Evolutionary conservation across 1,284 basidiomycete species (phyloP), one percentile per base, ranked within the genome.

Genomic region (Naganishia cerealis): DNA sequence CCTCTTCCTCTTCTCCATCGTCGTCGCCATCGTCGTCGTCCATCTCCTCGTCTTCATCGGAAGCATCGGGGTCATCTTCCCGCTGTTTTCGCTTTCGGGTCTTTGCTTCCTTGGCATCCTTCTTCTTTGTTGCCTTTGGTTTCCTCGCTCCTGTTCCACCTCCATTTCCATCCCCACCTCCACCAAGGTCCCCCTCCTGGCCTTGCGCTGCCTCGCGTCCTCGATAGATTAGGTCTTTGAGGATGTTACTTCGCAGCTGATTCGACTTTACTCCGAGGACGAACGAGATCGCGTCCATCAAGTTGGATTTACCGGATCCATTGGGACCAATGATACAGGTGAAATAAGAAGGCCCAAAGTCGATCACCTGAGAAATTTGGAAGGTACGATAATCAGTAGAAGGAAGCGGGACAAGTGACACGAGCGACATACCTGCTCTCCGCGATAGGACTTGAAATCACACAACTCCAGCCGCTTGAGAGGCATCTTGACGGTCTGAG

Each of bases 231-330:
- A 99, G 85, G 79, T 99, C 96, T 75, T 90, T 92, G 40, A 99
- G 85, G 75, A 98, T 94, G 59, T 91, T 92, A 74, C 91, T 93
- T 55, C 96, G 86, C 26, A 99, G 85, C 74, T 98, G 93, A 1
- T 89, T 90, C 67, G 91, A 93, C 82, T 94, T 93, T 57, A 99
- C 90, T 39, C 96, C 95, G 10, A 99, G 87, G 6, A 99, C 96
- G 78, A 99, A 99, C 2, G 96, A 99, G 73, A 99, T 97, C 67
- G 96, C 96, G 79, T 99, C 96, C 96, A 99, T 99, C 71, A 99
- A 87, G 79, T 99, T 99, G 42, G 92, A 95, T 80, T 99, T 99
- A 72, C 96, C 96, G 3, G 94, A 94, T 68, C 96, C 96, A 88
- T 99, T 99, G 54, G 96, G 95, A 29, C 96, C 96, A 74, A 97